Conservation (phyloP, 23 red algal species). For the Cyanidiococcus yangmingshanensis region DNA sequence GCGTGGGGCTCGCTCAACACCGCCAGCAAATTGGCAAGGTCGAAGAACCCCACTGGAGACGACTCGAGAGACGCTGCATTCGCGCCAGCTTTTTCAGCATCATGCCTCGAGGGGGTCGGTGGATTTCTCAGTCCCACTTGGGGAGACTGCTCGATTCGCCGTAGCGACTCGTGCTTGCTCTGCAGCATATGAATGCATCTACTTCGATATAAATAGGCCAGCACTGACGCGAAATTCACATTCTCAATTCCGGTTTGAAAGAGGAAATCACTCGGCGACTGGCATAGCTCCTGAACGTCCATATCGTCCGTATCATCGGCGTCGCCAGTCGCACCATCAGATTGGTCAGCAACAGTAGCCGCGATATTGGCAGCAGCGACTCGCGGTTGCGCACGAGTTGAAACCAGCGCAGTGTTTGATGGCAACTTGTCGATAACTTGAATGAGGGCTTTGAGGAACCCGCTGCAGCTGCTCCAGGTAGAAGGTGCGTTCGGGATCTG, state of each 20-base stretch:
- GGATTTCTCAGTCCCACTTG: too few species aligned
- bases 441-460: too few species aligned
- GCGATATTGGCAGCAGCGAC: too few species aligned
- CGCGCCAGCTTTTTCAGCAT: background rate
- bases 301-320: too few species aligned
- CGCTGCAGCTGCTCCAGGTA: background rate
- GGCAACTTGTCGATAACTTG: too few species aligned
- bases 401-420: too few species aligned
- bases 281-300: background rate
- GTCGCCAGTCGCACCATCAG: too few species aligned
- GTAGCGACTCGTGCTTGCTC: slow-evolving; percentile 50
- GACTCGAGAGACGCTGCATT: background rate
- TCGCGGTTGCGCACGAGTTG: too few species aligned
- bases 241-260: slow-evolving; percentile 73
- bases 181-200: slow-evolving; percentile 41
- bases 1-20: too few species aligned
- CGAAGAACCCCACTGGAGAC: slow-evolving; percentile 9
- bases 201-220: slow-evolving; percentile 30
- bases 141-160: background rate
- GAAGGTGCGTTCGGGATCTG: background rate
- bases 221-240: slow-evolving; percentile 65
- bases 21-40: background rate
- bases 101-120: too few species aligned
- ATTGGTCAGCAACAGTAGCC: too few species aligned
- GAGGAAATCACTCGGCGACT: slow-evolving; percentile 32